A percentile compares a stretch with the other conserved stretches of the same genome.
Evolutionary conservation across 2,329 filamentous ascomycete genomes (phyloP).

Genomic region (Epichloe hybrida): DNA sequence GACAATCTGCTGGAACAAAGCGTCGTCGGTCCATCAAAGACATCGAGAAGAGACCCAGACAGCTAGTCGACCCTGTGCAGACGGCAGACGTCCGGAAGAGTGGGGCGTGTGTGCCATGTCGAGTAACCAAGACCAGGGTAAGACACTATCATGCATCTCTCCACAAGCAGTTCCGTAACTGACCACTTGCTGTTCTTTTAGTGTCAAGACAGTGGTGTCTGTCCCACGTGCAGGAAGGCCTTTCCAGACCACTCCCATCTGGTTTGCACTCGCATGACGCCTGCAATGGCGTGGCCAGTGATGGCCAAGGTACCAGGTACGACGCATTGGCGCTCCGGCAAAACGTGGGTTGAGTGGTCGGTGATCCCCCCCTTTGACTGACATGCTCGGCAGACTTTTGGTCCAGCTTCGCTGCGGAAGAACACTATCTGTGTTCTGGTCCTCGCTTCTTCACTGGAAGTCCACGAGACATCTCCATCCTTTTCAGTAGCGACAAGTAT

Average conservation of each 20-base stretch:
- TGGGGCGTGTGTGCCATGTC: constrained; percentile 35
- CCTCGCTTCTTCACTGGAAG: constrained; percentile 24
- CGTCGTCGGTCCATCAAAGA: constrained; percentile 21
- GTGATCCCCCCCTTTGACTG: constrained; percentile 1
- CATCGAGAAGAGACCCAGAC: constrained; percentile 22
- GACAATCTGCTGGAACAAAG: constrained; percentile 19
- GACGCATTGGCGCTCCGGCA: constrained; percentile 9
- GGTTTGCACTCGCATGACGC: constrained; percentile 25
- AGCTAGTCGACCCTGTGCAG: constrained; percentile 27
- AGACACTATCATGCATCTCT: constrained; percentile 15
- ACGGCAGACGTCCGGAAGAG: constrained; percentile 35
- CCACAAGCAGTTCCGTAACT: constrained; percentile 10
- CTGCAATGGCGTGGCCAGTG: constrained; percentile 23
- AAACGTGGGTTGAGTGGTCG: not conserved
- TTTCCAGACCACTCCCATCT: constrained; percentile 27
- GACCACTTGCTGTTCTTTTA: constrained; percentile 14
- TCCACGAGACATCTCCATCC: constrained; percentile 22
- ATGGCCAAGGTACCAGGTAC: constrained; percentile 25
- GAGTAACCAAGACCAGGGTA: constrained; percentile 33
- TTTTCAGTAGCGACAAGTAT: constrained; percentile 21
- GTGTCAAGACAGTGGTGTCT: constrained; percentile 28
- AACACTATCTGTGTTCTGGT: constrained; percentile 19
- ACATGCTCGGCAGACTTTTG: constrained; percentile 22
- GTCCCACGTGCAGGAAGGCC: constrained; percentile 27
- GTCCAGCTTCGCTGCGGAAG: constrained; percentile 21